These are phyloP conservation scores for Phytophthora citrophthora DNA, from an alignment of 352 stramenopile species.

Conservation along the genomic window DNA sequence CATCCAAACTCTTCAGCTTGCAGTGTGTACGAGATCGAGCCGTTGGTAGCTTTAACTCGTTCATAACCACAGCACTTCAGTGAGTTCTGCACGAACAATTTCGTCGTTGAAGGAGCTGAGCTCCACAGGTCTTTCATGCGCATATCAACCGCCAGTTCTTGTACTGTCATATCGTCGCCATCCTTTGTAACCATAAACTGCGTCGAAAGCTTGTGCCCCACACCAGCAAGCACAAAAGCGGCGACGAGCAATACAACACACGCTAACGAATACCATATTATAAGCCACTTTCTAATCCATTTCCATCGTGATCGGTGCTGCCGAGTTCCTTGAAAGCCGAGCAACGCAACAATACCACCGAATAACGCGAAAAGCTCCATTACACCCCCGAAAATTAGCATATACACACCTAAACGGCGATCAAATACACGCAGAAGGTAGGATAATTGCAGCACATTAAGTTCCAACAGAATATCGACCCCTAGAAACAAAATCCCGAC, in stretches of 20 bases:
- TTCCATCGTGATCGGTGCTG: conserved; percentile 5
- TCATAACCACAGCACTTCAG: conserved; percentile 59
- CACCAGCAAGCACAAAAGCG: conserved; percentile 45
- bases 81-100: conserved; percentile 58
- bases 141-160: conserved; percentile 13
- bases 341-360: conserved; percentile 40
- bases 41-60: conserved; percentile 33
- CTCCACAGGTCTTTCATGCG: conserved; percentile 40
- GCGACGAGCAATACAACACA: conserved; percentile 51
- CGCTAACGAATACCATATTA: conserved; percentile 37
- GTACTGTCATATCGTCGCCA: not conserved
- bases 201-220: conserved; percentile 45
- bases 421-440: conserved; percentile 64
- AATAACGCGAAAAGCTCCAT: conserved; percentile 46
- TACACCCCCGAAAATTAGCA: conserved; percentile 43
- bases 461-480: conserved; percentile 61
- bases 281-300: conserved; percentile 21
- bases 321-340: conserved; percentile 9
- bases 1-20: conserved; percentile 40
- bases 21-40: conserved; percentile 41
- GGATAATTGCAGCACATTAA: conserved; percentile 76
- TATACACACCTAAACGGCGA: conserved; percentile 54
- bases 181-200: conserved; percentile 4
- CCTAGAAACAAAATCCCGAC: conserved; percentile 50
- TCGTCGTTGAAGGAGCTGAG: conserved; percentile 35